Evolutionary conservation across 306 rosid genomes (phyloP), one percentile per base, ranked within the genome.

Genomic region (Alnus rubra): DNA sequence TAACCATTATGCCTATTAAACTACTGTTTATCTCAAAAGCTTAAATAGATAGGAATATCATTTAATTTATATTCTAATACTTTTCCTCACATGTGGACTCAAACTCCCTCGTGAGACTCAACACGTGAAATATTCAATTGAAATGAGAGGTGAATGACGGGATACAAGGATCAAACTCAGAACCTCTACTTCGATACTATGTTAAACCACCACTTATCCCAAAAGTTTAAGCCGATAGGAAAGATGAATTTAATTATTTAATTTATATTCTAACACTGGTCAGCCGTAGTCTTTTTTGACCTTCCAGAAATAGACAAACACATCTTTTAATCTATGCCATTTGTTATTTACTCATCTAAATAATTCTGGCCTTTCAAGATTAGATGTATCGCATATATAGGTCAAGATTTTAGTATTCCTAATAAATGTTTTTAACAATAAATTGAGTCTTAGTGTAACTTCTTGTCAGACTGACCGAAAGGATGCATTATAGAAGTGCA

Each of bases 201-300:
- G 28, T 42, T 42, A 42, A 39, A 42, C 6, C 7, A 42, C 45
- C 7, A 5, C 7, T 42, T 42, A 42, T 5, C 8, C 5, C 45
- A 42, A 42, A 42, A 4, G 45, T 8, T 42, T 42, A 42, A 42
- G 6, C 45, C 0, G 1, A 42, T 42, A 42, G 45, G 5, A 42
- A 33, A 0, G 28, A 23, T 23, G 28, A 23, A 23, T 23, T 23
- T 23, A 23, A 42, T 42, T 7, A 42, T 42, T 5, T 42, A 42
- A 42, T 42, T 42, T 42, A 42, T 42, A 42, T 42, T 42, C 0
- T 23, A 23, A 23, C 28, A 23, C 45, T 5, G 1, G 56, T 1
- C 0, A 64, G 31, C 59, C 56, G 68, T 50, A 44, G 58, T 39
- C 75, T 76, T 71, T 45, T 68, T 60, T 73, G 30, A 82, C 64